Conservation (phyloP, 768 basidiomycete genomes). For the Galerina marginata region DNA sequence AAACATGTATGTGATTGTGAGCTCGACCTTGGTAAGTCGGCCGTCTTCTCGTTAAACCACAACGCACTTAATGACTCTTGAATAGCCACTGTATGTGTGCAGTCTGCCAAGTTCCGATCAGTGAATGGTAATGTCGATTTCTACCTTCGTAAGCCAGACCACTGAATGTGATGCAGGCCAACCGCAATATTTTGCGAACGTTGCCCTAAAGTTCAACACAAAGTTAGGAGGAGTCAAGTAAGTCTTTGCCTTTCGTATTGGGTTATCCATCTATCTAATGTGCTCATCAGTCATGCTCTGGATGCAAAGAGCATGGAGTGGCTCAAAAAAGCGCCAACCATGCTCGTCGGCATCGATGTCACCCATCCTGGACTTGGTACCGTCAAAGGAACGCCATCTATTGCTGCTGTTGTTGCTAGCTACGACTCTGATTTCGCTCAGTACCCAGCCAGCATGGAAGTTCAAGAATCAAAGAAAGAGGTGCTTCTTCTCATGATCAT, state of each 20-base stretch:
- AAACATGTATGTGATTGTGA: conserved; percentile 73
- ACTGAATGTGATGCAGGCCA: conserved; percentile 50
- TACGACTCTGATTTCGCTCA: conserved; percentile 67
- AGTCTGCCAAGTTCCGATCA: conserved; percentile 72
- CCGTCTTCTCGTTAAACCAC: background rate
- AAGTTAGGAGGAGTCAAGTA: conserved; percentile 85
- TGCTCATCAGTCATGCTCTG: conserved; percentile 43
- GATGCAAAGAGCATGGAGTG: conserved; percentile 60
- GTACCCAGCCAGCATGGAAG: conserved; percentile 74
- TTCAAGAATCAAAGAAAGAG: conserved; percentile 81
- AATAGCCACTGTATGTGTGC: conserved; percentile 74
- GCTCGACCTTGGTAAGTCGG: conserved; percentile 57
- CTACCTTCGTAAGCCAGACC: conserved; percentile 12
- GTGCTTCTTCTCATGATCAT: conserved; percentile 33
- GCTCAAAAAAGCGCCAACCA: conserved; percentile 66
- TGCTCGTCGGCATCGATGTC: conserved; percentile 84
- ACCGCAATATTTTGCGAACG: conserved; percentile 76
- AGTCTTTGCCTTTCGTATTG: conserved; percentile 15
- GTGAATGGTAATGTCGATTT: conserved; percentile 49
- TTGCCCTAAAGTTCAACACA: conserved; percentile 82
- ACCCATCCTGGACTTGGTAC: conserved; percentile 86
- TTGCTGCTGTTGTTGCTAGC: conserved; percentile 87
- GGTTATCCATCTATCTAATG: background rate
- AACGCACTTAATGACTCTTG: background rate
- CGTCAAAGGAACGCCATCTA: conserved; percentile 75